phyloP scores from a whole-genome alignment of 495 filamentous ascomycete genomes.

The Trichoderma erinaceum region DNA sequence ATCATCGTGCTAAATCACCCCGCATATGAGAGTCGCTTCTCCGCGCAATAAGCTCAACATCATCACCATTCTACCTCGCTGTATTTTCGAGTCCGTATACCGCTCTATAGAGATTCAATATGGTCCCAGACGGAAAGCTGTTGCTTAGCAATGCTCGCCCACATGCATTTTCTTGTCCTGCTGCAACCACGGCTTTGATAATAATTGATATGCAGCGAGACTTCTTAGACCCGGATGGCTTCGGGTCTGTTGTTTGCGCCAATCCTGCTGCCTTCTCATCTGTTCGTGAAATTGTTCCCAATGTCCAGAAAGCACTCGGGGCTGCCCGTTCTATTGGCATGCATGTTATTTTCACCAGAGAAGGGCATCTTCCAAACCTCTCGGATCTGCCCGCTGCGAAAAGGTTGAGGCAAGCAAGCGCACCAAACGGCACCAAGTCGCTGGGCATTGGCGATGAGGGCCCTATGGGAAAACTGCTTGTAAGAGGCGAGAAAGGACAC shows the following conservation, averaged over 20 bases:
- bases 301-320: slow-evolving; percentile 41
- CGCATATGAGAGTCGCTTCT: too few species aligned
- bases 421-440: slow-evolving; percentile 36
- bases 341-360: slow-evolving; percentile 64
- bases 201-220: slow-evolving; percentile 54
- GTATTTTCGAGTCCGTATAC: not conserved
- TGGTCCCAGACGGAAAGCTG: slow-evolving; percentile 17
- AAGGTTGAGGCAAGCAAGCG: slow-evolving; percentile 37
- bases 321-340: slow-evolving; percentile 53
- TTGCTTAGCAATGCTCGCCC: slow-evolving; percentile 34
- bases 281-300: slow-evolving; percentile 31
- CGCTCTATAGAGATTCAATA: not conserved
- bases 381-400: slow-evolving; percentile 49
- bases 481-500: slow-evolving; percentile 58
- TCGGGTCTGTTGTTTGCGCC: slow-evolving; percentile 32
- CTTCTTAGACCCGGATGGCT: slow-evolving; percentile 44
- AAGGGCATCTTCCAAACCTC: slow-evolving; percentile 46
- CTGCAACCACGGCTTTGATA: slow-evolving; percentile 41
- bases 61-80: not conserved
- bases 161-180: slow-evolving; percentile 33
- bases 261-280: slow-evolving; percentile 31
- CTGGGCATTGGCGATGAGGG: slow-evolving; percentile 51
- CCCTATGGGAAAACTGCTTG: slow-evolving; percentile 52
- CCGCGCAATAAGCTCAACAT: too few species aligned
- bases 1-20: too few species aligned